Evolutionary conservation across 139 green algal species (phyloP), one percentile per base, ranked within the genome.

Genomic region (Tetratostichococcus sp.): DNA sequence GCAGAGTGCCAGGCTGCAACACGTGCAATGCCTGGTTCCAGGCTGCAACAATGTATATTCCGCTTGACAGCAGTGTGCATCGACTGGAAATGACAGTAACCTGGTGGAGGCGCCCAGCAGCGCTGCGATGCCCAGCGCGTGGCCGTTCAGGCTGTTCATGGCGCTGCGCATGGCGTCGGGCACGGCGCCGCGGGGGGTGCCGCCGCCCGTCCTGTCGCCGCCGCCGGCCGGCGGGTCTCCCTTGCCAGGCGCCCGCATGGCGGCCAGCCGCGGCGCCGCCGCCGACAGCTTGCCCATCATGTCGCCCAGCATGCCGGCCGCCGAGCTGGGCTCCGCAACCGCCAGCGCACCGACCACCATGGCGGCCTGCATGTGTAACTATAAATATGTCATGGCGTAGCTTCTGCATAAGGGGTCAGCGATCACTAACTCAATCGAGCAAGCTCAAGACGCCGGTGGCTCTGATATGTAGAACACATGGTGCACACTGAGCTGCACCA

Each of bases 91-190:
- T n/a, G n/a, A 50, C 6, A 50, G 8, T 50, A 6, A 78, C 77
- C 79, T 77, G 28, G 69, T 74, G 58, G 79, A 68, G 0, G 88
- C 82, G 1, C 89, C 83, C 31, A 96, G 74, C 62, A 96, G 75
- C 23, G 87, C 85, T 3, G 87, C 80, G 0, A 77, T 75, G 39
- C 82, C 86, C 35, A 90, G 79, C 26, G 91, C 81, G 71, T 79
- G 78, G 35, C 91, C 91, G 65, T 95, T 84, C 43, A 91, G 77
- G 4, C 81, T 80, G 57, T 93, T 77, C 76, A 93, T 89, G 21
- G 78, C 75, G 19, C 78, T 70, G 69, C 83, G 86, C 30, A 83
- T 69, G 58, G 81, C 80, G 30, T 77, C 83, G 0, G 74, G 68
- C 14, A 76, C 66, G 1, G 74, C 75, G 32, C 32, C 23, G 8